Percentiles rank a stretch among this genome's conserved stretches.
Conservation (phyloP, 2,329 filamentous ascomycete genomes). For the Escovopsis sp. region DNA sequence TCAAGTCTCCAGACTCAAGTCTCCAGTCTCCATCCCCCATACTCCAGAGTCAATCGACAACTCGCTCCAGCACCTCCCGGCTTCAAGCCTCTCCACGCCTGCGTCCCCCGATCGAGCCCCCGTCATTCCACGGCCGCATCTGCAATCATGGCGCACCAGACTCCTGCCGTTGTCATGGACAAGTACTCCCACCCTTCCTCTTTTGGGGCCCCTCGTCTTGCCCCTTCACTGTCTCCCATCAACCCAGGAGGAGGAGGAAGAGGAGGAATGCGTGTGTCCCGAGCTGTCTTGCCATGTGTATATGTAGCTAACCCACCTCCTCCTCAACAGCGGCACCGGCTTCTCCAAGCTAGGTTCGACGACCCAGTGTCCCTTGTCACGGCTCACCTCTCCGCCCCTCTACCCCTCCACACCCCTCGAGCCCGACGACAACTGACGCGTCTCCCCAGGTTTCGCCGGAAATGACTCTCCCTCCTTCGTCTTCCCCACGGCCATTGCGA, state of each 20-base stretch:
- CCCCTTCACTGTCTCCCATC: not conserved
- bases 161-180: conserved; percentile 99
- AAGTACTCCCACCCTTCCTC: conserved; percentile 62
- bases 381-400: conserved; percentile 6
- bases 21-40: too few species aligned
- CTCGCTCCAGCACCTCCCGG: conserved; percentile 5
- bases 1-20: too few species aligned
- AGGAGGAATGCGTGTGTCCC: not conserved
- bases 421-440: not conserved
- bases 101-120: conserved; percentile 4
- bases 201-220: not conserved
- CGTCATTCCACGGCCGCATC: conserved; percentile 11
- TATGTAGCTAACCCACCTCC: conserved; percentile 15
- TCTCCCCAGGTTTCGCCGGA: conserved; percentile 71
- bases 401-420: conserved; percentile 11
- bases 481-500: conserved; percentile 96
- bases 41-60: conserved; percentile 2
- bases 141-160: conserved; percentile 77
- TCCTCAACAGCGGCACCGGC: conserved; percentile 70
- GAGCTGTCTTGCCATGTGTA: conserved; percentile 3
- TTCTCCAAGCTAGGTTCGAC: conserved; percentile 92
- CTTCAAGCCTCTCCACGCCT: conserved; percentile 3
- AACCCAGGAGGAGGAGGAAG: conserved; percentile 7
- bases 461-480: conserved; percentile 99
- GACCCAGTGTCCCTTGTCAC: conserved; percentile 5